Conservation (phyloP, 495 filamentous ascomycete genomes). For the Neurospora pannonica region DNA sequence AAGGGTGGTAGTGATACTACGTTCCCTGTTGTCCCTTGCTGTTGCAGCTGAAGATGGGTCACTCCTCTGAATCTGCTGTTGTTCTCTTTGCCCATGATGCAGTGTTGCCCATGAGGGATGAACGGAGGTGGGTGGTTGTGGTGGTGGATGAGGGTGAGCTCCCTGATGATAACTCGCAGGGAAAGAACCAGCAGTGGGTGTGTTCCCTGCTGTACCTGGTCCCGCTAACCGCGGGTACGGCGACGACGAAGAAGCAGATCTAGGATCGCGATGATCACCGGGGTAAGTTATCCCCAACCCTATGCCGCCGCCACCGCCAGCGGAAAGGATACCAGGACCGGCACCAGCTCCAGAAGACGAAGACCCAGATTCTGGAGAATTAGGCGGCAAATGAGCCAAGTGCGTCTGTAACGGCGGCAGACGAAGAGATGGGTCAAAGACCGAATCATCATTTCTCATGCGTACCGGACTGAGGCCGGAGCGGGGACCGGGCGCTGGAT, state of each 20-base stretch:
- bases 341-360: not conserved
- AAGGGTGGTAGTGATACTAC: not conserved
- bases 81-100: not conserved
- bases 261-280: constrained; percentile 2
- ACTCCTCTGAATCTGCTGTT: not conserved
- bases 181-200: not conserved
- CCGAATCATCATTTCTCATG: not conserved
- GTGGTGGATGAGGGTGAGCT: not conserved
- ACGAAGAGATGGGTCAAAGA: constrained; percentile 35
- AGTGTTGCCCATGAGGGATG: not conserved
- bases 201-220: not conserved
- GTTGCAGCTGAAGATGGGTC: not conserved
- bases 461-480: not conserved
- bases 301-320: not conserved
- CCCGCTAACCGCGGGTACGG: not conserved
- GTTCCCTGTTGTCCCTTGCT: not conserved
- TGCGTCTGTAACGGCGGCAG: constrained; percentile 53
- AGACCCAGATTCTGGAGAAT: constrained; percentile 8
- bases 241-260: not conserved
- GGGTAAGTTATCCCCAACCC: constrained; percentile 12
- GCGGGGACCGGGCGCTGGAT: not conserved
- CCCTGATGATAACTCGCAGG: not conserved
- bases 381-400: constrained; percentile 29
- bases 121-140: not conserved
- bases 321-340: not conserved